Conservation (phyloP, 768 basidiomycete species). For the Agaricus sinodeliciosus region DNA sequence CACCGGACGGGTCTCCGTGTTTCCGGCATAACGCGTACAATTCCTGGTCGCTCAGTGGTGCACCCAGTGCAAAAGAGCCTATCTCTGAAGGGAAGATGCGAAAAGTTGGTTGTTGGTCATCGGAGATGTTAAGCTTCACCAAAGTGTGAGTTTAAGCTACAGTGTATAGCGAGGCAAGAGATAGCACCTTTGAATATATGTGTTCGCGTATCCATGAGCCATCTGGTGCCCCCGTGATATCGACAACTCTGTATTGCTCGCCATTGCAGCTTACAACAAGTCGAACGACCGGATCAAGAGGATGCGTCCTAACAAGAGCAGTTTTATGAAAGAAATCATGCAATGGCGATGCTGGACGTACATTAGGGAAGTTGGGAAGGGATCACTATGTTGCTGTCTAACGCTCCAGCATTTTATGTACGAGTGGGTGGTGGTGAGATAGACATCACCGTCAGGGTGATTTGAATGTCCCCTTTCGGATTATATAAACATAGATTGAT, state of each 20-base stretch:
- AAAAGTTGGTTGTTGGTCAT: constrained; percentile 30
- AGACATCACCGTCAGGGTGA: constrained; percentile 11
- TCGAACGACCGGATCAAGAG: constrained; percentile 29
- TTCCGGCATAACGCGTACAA: constrained; percentile 37
- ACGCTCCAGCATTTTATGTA: constrained; percentile 14
- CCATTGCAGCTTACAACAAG: constrained; percentile 44
- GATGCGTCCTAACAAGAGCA: constrained; percentile 14
- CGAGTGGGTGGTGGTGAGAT: constrained; percentile 11
- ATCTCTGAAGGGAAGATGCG: constrained; percentile 44
- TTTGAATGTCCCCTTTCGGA: constrained; percentile 6
- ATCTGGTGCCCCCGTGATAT: constrained; percentile 38
- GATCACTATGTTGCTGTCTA: background rate
- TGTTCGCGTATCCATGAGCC: constrained; percentile 39
- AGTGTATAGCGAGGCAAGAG: background rate
- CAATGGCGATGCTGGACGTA: background rate
- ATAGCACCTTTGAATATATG: constrained; percentile 36
- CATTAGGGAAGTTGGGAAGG: background rate
- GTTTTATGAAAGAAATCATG: background rate
- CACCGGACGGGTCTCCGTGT: constrained; percentile 39
- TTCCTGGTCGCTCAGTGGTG: constrained; percentile 30
- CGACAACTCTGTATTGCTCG: constrained; percentile 43
- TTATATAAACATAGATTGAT: background rate
- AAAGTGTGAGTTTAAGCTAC: constrained; percentile 4
- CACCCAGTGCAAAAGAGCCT: constrained; percentile 35
- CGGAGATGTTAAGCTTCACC: constrained; percentile 35